Percentiles rank a stretch among this genome's conserved stretches.
Evolutionary conservation across 495 filamentous ascomycete species (phyloP).

Genomic region (Aspergillus sclerotiicarbonarius): DNA sequence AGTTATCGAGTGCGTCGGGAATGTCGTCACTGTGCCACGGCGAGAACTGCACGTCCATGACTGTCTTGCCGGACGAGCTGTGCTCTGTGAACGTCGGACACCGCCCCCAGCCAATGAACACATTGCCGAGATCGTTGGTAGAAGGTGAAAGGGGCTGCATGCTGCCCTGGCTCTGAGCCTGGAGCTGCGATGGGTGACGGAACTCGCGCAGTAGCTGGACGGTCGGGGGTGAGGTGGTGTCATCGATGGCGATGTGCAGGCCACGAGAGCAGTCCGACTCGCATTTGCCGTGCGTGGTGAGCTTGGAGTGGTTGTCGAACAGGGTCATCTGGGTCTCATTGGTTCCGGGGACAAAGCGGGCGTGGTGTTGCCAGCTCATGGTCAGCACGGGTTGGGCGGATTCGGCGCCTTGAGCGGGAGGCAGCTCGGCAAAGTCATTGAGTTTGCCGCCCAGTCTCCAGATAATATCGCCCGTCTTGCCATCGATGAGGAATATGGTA

Average conservation of each 20-base stretch:
- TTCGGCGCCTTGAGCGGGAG: not conserved
- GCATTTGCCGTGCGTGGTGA: constrained; percentile 18
- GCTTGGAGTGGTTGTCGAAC: constrained; percentile 23
- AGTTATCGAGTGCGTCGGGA: constrained; percentile 24
- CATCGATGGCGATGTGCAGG: constrained; percentile 21
- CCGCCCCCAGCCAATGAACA: constrained; percentile 28
- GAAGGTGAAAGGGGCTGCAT: constrained; percentile 18
- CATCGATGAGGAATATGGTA: constrained; percentile 49
- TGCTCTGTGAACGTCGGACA: constrained; percentile 24
- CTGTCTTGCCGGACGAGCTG: constrained; percentile 13
- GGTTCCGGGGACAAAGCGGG: constrained; percentile 24
- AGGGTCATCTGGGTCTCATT: constrained; percentile 19
- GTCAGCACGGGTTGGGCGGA: constrained; percentile 13
- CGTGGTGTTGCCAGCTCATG: constrained; percentile 22
- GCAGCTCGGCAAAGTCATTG: constrained; percentile 19
- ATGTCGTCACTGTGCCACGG: constrained; percentile 22
- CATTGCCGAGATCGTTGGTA: constrained; percentile 13
- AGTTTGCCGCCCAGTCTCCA: constrained; percentile 46
- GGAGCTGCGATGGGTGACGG: constrained; percentile 16
- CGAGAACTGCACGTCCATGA: constrained; percentile 24
- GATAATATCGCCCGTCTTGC: constrained; percentile 46
- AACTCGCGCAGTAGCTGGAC: constrained; percentile 19
- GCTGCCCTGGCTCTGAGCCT: constrained; percentile 23
- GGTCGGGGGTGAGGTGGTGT: constrained; percentile 14
- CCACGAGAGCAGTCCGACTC: constrained; percentile 22